Evolutionary conservation across 805 yeast genomes (phyloP).

Genomic region (Ogataea siamensis): DNA sequence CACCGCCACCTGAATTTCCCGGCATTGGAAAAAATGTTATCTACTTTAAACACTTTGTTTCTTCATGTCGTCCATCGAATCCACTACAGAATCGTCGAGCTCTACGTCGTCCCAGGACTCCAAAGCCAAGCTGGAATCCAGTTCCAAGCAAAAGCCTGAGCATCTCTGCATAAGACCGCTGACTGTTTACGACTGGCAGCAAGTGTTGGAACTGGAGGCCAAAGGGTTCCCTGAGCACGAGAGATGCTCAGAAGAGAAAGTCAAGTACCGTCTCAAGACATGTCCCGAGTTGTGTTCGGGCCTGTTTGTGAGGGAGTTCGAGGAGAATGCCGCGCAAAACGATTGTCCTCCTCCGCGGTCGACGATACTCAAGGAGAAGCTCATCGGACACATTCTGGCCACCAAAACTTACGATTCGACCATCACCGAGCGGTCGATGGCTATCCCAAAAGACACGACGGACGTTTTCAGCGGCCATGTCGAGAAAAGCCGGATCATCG

Average conservation of each 20-base stretch:
- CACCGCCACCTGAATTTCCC: conserved; percentile 3
- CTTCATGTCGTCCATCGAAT: conserved; percentile 17
- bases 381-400: conserved; percentile 79
- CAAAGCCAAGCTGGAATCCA: conserved; percentile 24
- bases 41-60: conserved; percentile 1
- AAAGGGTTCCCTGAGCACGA: conserved; percentile 70
- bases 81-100: conserved; percentile 32
- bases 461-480: conserved; percentile 54
- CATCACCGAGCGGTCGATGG: conserved; percentile 62
- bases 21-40: conserved; percentile 2
- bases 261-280: conserved; percentile 64
- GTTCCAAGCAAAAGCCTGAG: conserved; percentile 42
- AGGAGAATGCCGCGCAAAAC: conserved; percentile 24
- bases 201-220: conserved; percentile 59
- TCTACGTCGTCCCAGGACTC: conserved; percentile 21
- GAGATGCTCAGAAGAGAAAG: conserved; percentile 62
- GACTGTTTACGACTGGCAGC: conserved; percentile 67
- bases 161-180: conserved; percentile 75
- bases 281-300: conserved; percentile 95
- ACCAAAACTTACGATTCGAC: conserved; percentile 56
- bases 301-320: conserved; percentile 72
- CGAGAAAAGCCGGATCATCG: conserved; percentile 72
- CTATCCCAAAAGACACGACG: conserved; percentile 18
- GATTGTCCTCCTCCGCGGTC: conserved; percentile 44
- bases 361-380: conserved; percentile 53